Evolutionary conservation across 768 basidiomycete species (phyloP).

Genomic region (Amanita pallidorosea): DNA sequence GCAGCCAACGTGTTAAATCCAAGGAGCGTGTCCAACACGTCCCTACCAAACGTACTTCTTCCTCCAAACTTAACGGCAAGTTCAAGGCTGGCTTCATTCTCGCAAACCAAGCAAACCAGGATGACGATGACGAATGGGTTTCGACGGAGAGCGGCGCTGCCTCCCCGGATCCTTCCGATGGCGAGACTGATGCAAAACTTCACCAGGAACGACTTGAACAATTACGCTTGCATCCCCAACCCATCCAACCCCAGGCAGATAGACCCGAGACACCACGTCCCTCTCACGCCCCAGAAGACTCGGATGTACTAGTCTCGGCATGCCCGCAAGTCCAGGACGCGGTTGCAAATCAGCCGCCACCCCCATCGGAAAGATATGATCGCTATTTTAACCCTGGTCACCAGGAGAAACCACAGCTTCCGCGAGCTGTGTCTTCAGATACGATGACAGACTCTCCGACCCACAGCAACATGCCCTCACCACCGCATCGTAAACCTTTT

Average conservation of each 20-base stretch:
- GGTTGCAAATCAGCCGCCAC: not conserved
- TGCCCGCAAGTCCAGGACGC: not conserved
- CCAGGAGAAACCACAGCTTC: not conserved
- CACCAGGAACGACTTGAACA: not conserved
- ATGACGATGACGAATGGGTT: slow-evolving; percentile 66
- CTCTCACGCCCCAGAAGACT: not conserved
- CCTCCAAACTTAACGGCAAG: slow-evolving; percentile 15
- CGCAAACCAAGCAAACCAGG: slow-evolving; percentile 32
- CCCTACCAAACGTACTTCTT: slow-evolving; percentile 13
- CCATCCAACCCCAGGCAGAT: not conserved
- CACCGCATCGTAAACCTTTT: slow-evolving; percentile 20
- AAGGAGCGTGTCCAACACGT: slow-evolving; percentile 20
- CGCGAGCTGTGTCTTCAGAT: not conserved
- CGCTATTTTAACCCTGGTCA: slow-evolving; percentile 3
- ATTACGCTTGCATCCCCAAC: not conserved
- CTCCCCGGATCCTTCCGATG: slow-evolving; percentile 49
- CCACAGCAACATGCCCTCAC: not conserved
- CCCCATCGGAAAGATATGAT: not conserved
- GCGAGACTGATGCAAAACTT: slow-evolving; percentile 11
- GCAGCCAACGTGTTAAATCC: slow-evolving; percentile 24
- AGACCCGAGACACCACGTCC: not conserved
- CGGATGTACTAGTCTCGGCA: not conserved
- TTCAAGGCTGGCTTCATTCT: slow-evolving; percentile 50
- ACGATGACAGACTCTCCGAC: not conserved
- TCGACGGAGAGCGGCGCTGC: slow-evolving; percentile 70